These are phyloP conservation scores for Cladosporium velox DNA, from an alignment of 2,329 filamentous ascomycete genomes.

Conservation along the genomic window DNA sequence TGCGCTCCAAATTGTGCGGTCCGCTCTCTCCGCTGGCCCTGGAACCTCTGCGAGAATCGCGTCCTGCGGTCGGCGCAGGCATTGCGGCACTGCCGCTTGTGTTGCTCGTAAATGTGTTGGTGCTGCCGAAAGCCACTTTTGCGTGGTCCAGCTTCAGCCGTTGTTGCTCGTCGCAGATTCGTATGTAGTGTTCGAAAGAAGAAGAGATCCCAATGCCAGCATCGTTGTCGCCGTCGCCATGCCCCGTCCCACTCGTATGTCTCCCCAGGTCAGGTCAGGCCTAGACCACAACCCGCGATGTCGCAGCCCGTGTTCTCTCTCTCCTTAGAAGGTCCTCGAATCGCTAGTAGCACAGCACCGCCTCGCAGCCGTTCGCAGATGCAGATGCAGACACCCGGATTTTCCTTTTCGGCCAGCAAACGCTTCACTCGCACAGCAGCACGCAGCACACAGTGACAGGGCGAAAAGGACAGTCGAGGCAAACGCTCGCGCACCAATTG, in stretches of 20 bases:
- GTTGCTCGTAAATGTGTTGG: not conserved
- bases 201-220: conserved; percentile 20
- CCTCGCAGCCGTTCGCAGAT: conserved; percentile 18
- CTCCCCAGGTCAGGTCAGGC: conserved; percentile 8
- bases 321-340: conserved; percentile 6
- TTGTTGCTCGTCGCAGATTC: conserved; percentile 10
- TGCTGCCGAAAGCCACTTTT: not conserved
- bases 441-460: not conserved
- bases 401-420: not conserved
- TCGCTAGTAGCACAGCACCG: conserved; percentile 2
- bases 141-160: conserved; percentile 10
- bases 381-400: conserved; percentile 12
- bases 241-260: conserved; percentile 3
- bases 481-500: conserved; percentile 4
- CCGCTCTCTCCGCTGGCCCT: conserved; percentile 23
- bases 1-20: conserved; percentile 23
- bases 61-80: conserved; percentile 25
- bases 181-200: conserved; percentile 19
- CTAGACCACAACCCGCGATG: conserved; percentile 12
- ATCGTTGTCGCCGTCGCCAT: conserved; percentile 20
- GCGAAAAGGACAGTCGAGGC: not conserved
- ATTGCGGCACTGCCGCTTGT: conserved; percentile 23
- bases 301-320: conserved; percentile 3
- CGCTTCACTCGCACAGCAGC: conserved; percentile 6
- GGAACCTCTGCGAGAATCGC: conserved; percentile 27